phyloP scores from a whole-genome alignment of 306 rosid genomes.

The Fagus sylvatica region DNA sequence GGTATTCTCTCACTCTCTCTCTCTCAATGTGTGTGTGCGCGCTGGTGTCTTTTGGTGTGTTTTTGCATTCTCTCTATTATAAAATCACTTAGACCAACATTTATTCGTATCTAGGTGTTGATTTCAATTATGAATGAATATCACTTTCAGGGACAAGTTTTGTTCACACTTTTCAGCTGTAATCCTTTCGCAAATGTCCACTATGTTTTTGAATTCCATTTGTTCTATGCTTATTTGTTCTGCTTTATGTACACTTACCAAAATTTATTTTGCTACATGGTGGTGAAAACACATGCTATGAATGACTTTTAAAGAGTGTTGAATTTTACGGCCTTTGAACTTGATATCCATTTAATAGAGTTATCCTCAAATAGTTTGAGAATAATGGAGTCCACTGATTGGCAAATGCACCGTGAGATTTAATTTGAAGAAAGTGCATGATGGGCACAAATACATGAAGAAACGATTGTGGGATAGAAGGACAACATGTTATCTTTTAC shows the following conservation, averaged over 20 bases:
- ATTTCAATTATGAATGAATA: background rate
- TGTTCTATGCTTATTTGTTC: too few species aligned
- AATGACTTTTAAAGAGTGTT: background rate
- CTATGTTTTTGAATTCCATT: background rate
- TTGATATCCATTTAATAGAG: background rate
- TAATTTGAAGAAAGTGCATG: background rate
- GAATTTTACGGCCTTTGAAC: background rate
- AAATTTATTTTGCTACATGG: background rate
- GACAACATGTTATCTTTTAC: too few species aligned
- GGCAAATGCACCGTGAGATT: background rate
- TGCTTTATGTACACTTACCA: background rate
- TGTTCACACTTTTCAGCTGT: background rate
- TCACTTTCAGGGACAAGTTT: background rate
- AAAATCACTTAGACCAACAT: background rate
- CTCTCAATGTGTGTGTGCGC: fast-evolving
- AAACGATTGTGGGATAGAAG: too few species aligned
- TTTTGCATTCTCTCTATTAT: background rate
- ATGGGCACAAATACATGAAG: background rate
- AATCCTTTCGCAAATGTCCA: background rate
- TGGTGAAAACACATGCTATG: background rate
- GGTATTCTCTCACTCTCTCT: background rate
- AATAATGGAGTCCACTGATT: background rate
- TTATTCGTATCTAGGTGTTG: background rate
- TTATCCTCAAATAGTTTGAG: background rate
- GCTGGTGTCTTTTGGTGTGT: background rate